Evolutionary conservation across 1,284 basidiomycete species (phyloP).

Genomic region (Gomphus sp.): DNA sequence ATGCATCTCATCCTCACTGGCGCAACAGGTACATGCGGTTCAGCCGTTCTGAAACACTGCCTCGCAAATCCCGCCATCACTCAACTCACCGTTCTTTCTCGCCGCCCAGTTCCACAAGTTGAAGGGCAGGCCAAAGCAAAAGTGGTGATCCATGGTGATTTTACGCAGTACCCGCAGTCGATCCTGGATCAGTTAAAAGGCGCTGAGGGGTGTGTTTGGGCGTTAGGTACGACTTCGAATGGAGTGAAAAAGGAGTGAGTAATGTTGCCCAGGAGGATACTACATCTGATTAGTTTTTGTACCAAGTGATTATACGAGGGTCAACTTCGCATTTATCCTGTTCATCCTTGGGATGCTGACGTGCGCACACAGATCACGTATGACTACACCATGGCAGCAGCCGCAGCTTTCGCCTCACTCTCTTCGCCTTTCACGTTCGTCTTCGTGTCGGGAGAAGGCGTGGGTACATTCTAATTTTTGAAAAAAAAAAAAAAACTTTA

Average conservation of each 20-base stretch:
- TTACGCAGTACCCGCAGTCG: constrained; percentile 13
- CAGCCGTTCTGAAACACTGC: constrained; percentile 18
- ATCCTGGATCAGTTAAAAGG: constrained; percentile 19
- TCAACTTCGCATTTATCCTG: no score
- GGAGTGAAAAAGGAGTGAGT: constrained; percentile 18
- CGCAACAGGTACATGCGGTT: constrained; percentile 21
- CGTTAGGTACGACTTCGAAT: constrained; percentile 20
- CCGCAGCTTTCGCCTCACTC: constrained; percentile 19
- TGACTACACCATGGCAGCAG: constrained; percentile 21
- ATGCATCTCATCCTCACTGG: constrained; percentile 24
- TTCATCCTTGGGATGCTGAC: constrained; percentile 13
- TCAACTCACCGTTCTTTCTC: constrained; percentile 21
- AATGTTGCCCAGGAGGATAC: background rate
- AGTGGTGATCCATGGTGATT: constrained; percentile 20
- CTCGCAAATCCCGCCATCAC: constrained; percentile 17
- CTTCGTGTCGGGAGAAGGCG: constrained; percentile 21
- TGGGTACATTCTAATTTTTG: constrained; percentile 4
- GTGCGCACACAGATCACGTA: constrained; percentile 16
- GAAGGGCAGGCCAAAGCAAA: constrained; percentile 16
- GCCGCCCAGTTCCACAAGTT: constrained; percentile 17
- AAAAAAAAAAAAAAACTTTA: no score
- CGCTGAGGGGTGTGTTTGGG: constrained; percentile 22
- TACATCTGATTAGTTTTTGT: background rate
- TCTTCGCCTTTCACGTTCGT: constrained; percentile 19
- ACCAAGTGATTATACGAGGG: background rate